Evolutionary conservation across 805 yeast species (phyloP).

Genomic region (Pichia pseudocactophila): DNA sequence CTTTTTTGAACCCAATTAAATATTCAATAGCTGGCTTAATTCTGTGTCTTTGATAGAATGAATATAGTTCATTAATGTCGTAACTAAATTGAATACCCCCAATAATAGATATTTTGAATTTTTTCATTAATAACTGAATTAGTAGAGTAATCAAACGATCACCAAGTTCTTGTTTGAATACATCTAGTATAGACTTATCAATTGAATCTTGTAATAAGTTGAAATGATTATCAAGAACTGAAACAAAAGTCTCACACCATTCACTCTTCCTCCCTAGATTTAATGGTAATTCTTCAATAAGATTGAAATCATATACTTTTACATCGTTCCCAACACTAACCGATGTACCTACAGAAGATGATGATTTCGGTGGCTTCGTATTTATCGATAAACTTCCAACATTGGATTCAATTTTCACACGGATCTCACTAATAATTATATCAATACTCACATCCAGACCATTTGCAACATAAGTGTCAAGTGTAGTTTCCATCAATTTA

Average conservation of each 20-base stretch:
- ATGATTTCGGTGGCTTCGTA: conserved; percentile 8
- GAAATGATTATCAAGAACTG: conserved; percentile 61
- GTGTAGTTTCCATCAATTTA: conserved; percentile 56
- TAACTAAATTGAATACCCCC: conserved; percentile 81
- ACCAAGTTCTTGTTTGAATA: conserved; percentile 90
- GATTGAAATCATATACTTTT: conserved; percentile 8
- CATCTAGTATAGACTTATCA: conserved; percentile 81
- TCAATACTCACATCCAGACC: conserved; percentile 91
- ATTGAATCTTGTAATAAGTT: conserved; percentile 70
- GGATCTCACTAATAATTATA: conserved; percentile 71
- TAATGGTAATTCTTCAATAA: conserved; percentile 15
- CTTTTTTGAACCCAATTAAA: conserved; percentile 69
- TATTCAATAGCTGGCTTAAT: conserved; percentile 66
- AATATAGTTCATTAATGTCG: conserved; percentile 73
- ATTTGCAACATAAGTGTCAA: conserved; percentile 86
- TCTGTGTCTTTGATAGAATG: conserved; percentile 54
- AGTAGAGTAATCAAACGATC: conserved; percentile 71
- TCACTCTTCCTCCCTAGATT: conserved; percentile 34
- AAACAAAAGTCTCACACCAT: conserved; percentile 58
- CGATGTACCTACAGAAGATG: conserved; percentile 4
- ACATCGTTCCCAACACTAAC: not conserved
- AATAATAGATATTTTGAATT: conserved; percentile 56
- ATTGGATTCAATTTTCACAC: conserved; percentile 9
- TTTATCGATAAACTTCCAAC: conserved; percentile 22
- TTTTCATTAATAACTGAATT: conserved; percentile 67